These are phyloP conservation scores for Pleurotus ostreatus DNA, from an alignment of 768 basidiomycete species.

Conservation along the genomic window DNA sequence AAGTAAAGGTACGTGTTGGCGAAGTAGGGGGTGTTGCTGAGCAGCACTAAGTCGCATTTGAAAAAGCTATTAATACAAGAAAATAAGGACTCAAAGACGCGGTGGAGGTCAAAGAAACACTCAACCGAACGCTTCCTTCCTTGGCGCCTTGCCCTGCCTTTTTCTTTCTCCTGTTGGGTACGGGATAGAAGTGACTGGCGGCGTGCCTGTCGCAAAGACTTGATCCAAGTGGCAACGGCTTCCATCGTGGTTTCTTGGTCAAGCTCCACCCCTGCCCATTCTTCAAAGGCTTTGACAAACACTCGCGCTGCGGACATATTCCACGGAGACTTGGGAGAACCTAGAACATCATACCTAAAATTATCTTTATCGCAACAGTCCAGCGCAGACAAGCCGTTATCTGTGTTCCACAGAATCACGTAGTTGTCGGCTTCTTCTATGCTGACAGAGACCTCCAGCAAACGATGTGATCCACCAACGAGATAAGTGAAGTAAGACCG, in stretches of 20 bases:
- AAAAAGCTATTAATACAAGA: constrained; percentile 1
- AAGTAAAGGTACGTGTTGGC: constrained; percentile 13
- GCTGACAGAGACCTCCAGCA: background rate
- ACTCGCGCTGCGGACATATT: constrained; percentile 4
- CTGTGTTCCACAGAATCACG: background rate
- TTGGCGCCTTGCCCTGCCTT: too few relatives aligned
- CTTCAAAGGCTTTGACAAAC: background rate
- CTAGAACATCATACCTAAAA: constrained; percentile 6
- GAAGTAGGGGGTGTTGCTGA: constrained; percentile 7
- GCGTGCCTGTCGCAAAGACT: background rate
- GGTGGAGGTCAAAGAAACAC: background rate
- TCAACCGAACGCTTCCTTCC: background rate
- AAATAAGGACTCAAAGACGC: background rate
- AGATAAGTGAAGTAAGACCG: background rate
- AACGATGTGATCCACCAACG: background rate
- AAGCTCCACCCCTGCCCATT: background rate
- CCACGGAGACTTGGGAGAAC: constrained; percentile 5
- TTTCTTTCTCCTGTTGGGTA: too few relatives aligned
- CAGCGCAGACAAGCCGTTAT: background rate
- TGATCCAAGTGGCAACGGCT: background rate
- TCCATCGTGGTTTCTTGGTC: background rate
- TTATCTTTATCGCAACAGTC: background rate
- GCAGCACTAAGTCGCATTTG: constrained; percentile 4
- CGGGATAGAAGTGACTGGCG: background rate
- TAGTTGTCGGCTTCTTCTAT: background rate